Conservation (phyloP, 2,329 filamentous ascomycete genomes). For the Pestalotiopsis sp. region DNA sequence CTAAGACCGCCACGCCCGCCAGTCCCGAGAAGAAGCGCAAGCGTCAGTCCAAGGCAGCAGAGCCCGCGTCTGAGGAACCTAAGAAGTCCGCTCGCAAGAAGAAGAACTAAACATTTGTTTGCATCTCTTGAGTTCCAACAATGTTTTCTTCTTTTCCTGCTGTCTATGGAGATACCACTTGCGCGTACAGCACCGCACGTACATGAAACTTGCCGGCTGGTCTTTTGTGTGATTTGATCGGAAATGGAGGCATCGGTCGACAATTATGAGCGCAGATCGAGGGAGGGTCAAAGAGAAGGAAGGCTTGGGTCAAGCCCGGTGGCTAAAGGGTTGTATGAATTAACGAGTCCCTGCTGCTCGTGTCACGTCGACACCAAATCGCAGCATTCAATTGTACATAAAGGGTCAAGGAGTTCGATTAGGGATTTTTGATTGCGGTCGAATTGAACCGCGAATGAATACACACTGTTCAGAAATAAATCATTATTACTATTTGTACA, state of each 20-base stretch:
- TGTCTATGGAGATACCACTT: constrained; percentile 8
- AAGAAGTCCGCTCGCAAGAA: constrained; percentile 65
- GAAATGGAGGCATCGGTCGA: background rate
- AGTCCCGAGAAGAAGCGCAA: constrained; percentile 68
- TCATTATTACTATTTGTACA: background rate
- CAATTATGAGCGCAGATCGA: background rate
- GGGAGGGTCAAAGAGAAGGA: background rate
- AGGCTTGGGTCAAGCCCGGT: background rate
- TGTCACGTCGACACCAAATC: background rate
- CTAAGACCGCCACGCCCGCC: constrained; percentile 44
- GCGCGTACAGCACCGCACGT: background rate
- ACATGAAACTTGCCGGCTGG: background rate
- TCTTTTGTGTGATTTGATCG: constrained; percentile 3
- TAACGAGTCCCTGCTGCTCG: constrained; percentile 5
- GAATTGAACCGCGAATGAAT: background rate
- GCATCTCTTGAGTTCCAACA: background rate
- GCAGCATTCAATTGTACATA: constrained; percentile 3
- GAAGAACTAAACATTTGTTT: constrained; percentile 40
- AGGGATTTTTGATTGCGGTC: background rate
- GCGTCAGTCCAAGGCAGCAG: constrained; percentile 58
- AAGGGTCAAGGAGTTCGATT: constrained; percentile 8
- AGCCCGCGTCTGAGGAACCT: constrained; percentile 56
- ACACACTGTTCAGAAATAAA: background rate
- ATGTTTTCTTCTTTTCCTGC: constrained; percentile 13
- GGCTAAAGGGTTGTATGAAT: constrained; percentile 9